A percentile compares a stretch with the other conserved stretches of the same genome.
These are phyloP conservation scores for Blastocladiella britannica DNA, from an alignment of 192 early-diverging fungal species.

Conservation along the genomic window DNA sequence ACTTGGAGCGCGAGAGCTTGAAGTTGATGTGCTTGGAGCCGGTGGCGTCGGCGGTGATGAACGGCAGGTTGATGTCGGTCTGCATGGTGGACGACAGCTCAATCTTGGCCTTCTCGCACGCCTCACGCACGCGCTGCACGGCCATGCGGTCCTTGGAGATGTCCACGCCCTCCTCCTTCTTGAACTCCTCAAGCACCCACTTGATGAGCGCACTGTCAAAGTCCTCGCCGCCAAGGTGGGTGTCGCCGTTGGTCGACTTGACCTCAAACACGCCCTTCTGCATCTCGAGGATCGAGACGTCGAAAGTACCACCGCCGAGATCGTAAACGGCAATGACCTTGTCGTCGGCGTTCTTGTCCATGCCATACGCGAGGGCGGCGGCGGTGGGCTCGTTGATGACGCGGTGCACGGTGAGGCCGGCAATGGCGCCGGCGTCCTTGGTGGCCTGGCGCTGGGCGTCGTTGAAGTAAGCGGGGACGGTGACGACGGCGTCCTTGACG, in stretches of 20 bases:
- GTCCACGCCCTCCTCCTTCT: slow-evolving; percentile 78
- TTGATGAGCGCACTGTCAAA: slow-evolving; percentile 52
- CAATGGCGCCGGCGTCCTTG: slow-evolving; percentile 81
- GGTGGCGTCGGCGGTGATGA: slow-evolving; percentile 57
- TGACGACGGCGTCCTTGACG: slow-evolving; percentile 80
- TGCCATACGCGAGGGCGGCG: slow-evolving; percentile 77
- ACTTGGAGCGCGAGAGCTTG: slow-evolving; percentile 76
- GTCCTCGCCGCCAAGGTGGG: slow-evolving; percentile 59
- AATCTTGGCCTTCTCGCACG: slow-evolving; percentile 96
- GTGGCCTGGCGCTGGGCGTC: slow-evolving; percentile 91
- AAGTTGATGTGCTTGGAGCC: slow-evolving; percentile 96
- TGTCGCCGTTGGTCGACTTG: slow-evolving; percentile 95
- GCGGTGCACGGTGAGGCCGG: slow-evolving; percentile 71
- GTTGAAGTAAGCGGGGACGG: slow-evolving; percentile 98
- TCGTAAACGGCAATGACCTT: slow-evolving; percentile 89
- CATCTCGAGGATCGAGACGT: slow-evolving; percentile 96
- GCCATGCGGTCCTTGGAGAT: slow-evolving; percentile 76
- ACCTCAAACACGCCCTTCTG: slow-evolving; percentile 97
- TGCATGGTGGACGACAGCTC: slow-evolving; percentile 84
- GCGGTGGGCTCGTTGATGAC: slow-evolving; percentile 95
- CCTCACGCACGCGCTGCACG: slow-evolving; percentile 91
- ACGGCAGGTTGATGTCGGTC: slow-evolving; percentile 93
- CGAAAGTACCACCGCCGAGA: slow-evolving; percentile 97
- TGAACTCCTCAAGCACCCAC: slow-evolving; percentile 68
- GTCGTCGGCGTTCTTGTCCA: slow-evolving; percentile 66